Percentiles rank a stretch among this genome's conserved stretches.
These are phyloP conservation scores for Lepidium africanum DNA, from an alignment of 345 rosid genomes.

Conservation along the genomic window DNA sequence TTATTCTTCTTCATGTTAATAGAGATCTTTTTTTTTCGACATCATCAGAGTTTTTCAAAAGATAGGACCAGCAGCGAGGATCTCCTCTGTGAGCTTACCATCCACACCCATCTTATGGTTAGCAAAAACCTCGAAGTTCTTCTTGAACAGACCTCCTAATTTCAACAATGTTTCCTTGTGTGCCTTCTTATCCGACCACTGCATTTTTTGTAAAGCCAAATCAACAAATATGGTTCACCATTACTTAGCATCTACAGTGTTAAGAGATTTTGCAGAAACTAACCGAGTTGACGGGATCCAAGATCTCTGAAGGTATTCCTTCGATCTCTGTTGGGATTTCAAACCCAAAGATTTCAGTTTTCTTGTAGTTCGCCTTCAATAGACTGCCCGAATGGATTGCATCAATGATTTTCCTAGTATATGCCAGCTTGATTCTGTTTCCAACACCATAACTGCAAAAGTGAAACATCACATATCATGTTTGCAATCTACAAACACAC, in stretches of 20 bases:
- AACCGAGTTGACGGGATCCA: constrained; percentile 72
- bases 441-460: constrained; percentile 71
- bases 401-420: constrained; percentile 85
- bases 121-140: constrained; percentile 70
- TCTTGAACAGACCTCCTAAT: constrained; percentile 80
- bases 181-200: constrained; percentile 86
- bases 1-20: neutral
- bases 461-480: neutral
- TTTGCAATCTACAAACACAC: neutral
- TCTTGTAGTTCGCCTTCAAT: constrained; percentile 56
- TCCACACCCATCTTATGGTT: constrained; percentile 71
- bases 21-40: neutral
- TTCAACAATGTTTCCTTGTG: constrained; percentile 73
- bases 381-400: constrained; percentile 83
- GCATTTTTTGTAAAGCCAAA: constrained; percentile 4
- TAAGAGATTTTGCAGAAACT: constrained; percentile 23
- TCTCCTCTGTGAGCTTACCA: constrained; percentile 68
- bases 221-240: neutral
- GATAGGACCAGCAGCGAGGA: constrained; percentile 81
- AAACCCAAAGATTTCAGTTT: constrained; percentile 72
- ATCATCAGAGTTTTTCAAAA: constrained; percentile 23
- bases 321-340: constrained; percentile 70
- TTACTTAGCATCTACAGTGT: neutral
- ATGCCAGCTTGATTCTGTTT: constrained; percentile 71
- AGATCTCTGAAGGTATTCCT: constrained; percentile 82